These are phyloP conservation scores for Papilionanthe hybrid DNA, from an alignment of 116 monocot genomes.

Conservation along the genomic window DNA sequence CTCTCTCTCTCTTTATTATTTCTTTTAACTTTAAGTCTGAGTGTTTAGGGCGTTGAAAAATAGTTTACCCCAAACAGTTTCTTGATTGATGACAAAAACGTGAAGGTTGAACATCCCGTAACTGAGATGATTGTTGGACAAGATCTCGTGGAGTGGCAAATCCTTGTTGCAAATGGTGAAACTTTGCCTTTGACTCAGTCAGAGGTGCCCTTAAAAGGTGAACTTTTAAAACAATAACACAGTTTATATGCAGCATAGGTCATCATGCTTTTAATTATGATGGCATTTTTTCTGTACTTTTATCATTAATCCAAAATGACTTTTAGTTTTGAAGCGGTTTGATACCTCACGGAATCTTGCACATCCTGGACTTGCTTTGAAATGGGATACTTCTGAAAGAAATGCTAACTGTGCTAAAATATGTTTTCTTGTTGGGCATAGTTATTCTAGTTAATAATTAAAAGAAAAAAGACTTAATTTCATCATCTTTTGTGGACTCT, in stretches of 20 bases:
- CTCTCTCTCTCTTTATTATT: not conserved
- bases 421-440: not conserved
- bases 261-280: not conserved
- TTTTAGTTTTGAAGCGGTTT: not conserved
- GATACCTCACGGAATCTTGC: not conserved
- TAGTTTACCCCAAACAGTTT: constrained; percentile 5
- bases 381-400: not conserved
- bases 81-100: constrained; percentile 14
- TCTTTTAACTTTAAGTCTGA: not conserved
- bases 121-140: constrained; percentile 98
- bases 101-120: constrained; percentile 98
- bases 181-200: constrained; percentile 77
- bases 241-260: not conserved
- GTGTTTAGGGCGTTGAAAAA: constrained; percentile 4
- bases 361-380: not conserved
- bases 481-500: not conserved
- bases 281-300: not conserved
- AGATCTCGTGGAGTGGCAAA: constrained; percentile 99
- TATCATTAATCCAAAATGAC: not conserved
- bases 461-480: not conserved
- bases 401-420: not conserved
- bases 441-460: not conserved
- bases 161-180: constrained; percentile 98
- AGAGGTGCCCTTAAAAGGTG: constrained; percentile 87
- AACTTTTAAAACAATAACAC: not conserved